A percentile compares a stretch with the other conserved stretches of the same genome.
Conservation (phyloP, 1,284 basidiomycete genomes). For the Heliocybe sulcata region DNA sequence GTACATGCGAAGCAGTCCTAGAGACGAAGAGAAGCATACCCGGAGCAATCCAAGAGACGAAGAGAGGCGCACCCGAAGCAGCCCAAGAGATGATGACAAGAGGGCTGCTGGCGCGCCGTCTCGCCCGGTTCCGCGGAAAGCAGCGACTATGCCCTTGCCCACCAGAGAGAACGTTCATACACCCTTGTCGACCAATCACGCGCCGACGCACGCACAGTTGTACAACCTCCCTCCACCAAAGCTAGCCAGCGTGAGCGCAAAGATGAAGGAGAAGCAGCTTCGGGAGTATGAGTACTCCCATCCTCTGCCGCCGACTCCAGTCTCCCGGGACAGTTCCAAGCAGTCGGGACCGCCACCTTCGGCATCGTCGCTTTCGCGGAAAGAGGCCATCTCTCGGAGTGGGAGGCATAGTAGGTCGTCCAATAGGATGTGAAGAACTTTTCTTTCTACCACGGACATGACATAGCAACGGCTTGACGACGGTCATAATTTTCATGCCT, state of each 20-base stretch:
- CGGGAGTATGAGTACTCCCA: not conserved
- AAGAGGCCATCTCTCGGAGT: not conserved
- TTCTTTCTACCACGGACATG: not conserved
- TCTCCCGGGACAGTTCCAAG: not conserved
- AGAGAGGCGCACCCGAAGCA: not conserved
- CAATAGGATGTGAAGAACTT: not conserved
- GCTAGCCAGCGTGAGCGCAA: not conserved
- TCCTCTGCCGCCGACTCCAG: not conserved
- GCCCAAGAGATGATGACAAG: not conserved
- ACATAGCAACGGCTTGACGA: not conserved
- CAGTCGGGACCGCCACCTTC: not conserved
- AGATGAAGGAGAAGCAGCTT: not conserved
- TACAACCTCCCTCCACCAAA: not conserved
- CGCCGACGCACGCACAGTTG: not conserved
- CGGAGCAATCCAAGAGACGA: not conserved
- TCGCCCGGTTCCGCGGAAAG: not conserved
- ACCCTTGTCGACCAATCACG: not conserved
- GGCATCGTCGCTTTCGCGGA: not conserved
- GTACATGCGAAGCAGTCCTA: not conserved
- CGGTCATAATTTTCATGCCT: not conserved
- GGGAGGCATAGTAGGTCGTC: not conserved
- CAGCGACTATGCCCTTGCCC: not conserved
- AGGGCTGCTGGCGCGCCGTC: not conserved
- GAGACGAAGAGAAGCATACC: not conserved
- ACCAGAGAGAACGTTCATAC: not conserved